Evolutionary conservation across 257 asterid genomes (phyloP).

Genomic region (Forsythia suspensa): DNA sequence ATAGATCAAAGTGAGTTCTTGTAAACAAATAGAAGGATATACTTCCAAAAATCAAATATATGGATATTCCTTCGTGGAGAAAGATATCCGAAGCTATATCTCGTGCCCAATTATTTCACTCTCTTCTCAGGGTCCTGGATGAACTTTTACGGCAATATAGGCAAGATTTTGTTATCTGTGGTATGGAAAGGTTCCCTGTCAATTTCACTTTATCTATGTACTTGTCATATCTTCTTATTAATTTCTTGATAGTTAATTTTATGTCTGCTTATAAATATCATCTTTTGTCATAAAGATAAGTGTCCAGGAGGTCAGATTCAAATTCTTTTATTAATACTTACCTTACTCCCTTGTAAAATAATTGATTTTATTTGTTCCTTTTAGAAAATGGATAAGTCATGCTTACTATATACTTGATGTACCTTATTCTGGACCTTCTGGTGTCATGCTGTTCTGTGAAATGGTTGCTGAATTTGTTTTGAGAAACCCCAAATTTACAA

Average conservation of each 20-base stretch:
- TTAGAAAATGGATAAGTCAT: neutral
- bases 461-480: neutral
- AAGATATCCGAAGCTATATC: neutral
- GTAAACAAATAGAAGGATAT: neutral
- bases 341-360: neutral
- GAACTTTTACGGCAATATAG: constrained; percentile 86
- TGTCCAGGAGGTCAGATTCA: neutral
- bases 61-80: neutral
- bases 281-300: neutral
- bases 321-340: neutral
- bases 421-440: neutral
- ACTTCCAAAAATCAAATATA: neutral
- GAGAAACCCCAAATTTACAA: neutral
- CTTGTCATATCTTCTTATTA: neutral
- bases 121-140: constrained; percentile 67
- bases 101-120: neutral
- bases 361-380: neutral
- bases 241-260: neutral
- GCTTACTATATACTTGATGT: neutral
- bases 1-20: constrained; percentile 76
- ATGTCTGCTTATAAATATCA: neutral
- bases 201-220: neutral
- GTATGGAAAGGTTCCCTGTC: constrained; percentile 34
- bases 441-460: neutral
- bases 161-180: constrained; percentile 87